Percentiles rank a stretch among this genome's conserved stretches.
phyloP scores from a whole-genome alignment of 2,329 filamentous ascomycete genomes.

The Thelonectria blattea region DNA sequence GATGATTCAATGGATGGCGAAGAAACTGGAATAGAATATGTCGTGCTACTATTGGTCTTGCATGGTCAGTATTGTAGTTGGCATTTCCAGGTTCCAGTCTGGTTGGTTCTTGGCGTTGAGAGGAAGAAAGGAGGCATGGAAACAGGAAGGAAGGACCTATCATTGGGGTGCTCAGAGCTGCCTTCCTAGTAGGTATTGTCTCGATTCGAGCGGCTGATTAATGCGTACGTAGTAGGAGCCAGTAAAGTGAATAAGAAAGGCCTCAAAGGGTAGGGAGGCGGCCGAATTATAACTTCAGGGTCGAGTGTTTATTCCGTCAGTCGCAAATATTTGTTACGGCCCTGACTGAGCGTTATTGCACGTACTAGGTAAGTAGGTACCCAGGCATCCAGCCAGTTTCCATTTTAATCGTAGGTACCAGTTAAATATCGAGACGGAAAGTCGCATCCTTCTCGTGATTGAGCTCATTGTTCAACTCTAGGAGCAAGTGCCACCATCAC shows the following conservation, averaged over 20 bases:
- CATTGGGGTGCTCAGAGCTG: neutral
- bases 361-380: no score
- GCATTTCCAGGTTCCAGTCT: neutral
- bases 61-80: neutral
- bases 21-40: neutral
- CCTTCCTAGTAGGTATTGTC: no score
- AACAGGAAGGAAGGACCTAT: neutral
- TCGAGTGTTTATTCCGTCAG: no score
- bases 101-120: neutral
- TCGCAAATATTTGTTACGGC: no score
- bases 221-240: no score
- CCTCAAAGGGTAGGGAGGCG: neutral
- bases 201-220: no score
- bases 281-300: no score
- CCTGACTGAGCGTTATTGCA: no score
- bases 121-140: neutral
- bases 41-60: neutral
- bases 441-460: neutral
- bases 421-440: neutral
- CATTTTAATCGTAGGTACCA: neutral
- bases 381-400: neutral
- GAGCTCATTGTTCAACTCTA: no score
- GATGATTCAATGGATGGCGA: no score
- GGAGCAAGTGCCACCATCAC: no score
- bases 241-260: neutral